Evolutionary conservation across 2,329 filamentous ascomycete genomes (phyloP).

Genomic region (Metarhizium sp.): DNA sequence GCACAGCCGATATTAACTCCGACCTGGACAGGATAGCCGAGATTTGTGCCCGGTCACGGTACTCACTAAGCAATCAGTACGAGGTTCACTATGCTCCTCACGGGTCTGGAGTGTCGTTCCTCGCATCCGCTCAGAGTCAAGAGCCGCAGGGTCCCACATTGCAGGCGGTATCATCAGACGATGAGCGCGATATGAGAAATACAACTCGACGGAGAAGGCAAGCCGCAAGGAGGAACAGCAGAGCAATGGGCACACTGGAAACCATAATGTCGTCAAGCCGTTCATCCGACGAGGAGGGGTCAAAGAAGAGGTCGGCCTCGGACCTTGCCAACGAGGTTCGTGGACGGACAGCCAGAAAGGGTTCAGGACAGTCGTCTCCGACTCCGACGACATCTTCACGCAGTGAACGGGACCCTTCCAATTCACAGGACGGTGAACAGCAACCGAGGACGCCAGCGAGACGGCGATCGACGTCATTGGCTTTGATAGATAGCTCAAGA

Average conservation of each 20-base stretch:
- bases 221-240: constrained; percentile 35
- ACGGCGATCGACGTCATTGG: constrained; percentile 23
- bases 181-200: constrained; percentile 35
- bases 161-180: constrained; percentile 47
- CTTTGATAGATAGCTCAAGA: constrained; percentile 27
- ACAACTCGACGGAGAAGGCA: constrained; percentile 29
- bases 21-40: constrained; percentile 58
- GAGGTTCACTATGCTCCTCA: constrained; percentile 56
- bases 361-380: constrained; percentile 21
- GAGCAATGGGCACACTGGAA: constrained; percentile 53
- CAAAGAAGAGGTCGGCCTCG: constrained; percentile 49
- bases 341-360: constrained; percentile 34
- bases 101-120: constrained; percentile 44
- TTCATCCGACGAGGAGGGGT: constrained; percentile 52
- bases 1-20: constrained; percentile 38
- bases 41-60: constrained; percentile 55
- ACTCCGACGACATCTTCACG: constrained; percentile 20
- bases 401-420: constrained; percentile 18
- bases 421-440: constrained; percentile 10
- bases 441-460: constrained; percentile 13
- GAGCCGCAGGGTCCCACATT: constrained; percentile 40
- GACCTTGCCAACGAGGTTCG: constrained; percentile 46
- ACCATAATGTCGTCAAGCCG: constrained; percentile 59
- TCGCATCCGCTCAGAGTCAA: constrained; percentile 20
- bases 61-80: constrained; percentile 58